Evolutionary conservation across 345 rosid species (phyloP), one percentile per base, ranked within the genome.

Genomic region (Dipteronia dyeriana): DNA sequence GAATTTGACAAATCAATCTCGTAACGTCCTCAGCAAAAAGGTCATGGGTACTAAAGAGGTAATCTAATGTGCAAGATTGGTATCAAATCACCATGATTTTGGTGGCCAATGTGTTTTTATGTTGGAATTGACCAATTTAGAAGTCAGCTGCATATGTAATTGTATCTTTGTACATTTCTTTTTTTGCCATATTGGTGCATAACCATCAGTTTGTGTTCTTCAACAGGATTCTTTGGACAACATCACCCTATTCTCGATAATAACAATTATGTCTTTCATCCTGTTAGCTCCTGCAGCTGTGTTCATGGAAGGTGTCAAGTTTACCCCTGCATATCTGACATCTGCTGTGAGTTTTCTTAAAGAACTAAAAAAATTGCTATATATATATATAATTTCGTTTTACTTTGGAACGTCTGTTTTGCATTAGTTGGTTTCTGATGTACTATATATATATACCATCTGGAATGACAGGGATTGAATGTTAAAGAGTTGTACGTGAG

Each of bases 1-100:
- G 70, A 93, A 93, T 86, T 83, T 93, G 85, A 76, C 93, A 43
- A 91, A 91, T 79, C 97, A 93, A 78, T 93, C 96, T 74, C 95
- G 97, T 71, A 93, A 93, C 49, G 97, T 93, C 70, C 91, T 93
- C 45, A 93, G 97, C 86, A 97, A 97, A 79, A 97, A 94, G 80
- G 91, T 97, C 83, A 97, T 97, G 99, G 91, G 90, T 47, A 97
- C 90, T 68, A 89, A 92, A 84, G 99, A 96, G 94, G 99, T 96
- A 86, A 81, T 84, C 71, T 84, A 45, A 53, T 1, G 4, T 76
- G 73, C 49, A 60, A 38, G 23, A 45, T 68, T 63, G 23, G 5
- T 71, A 9, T 16, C 39, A 20, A 25, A 38, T 45, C 2, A 54
- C 29, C 81, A 7, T 74, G 45, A 51, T 69, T 60, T 22, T 76